Base-by-base conservation (phyloP, 208 protist species). In the Acanthamoeba royreba region DNA sequence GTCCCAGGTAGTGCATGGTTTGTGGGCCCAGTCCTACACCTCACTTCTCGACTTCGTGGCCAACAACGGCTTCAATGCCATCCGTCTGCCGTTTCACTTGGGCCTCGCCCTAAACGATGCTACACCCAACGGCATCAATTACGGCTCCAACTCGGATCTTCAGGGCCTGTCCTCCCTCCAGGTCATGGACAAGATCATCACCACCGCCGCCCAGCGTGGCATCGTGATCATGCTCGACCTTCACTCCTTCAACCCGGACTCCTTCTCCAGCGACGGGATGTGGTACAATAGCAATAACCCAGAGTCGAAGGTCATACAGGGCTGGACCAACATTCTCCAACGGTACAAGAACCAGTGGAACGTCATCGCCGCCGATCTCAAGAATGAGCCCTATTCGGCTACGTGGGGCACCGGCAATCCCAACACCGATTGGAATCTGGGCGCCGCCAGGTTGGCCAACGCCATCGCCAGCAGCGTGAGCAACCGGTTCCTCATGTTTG, bases 91-190 rank as follows among this genome's bases (percentile, higher is more conserved):
- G 49, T 95, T 96, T 42, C 81, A 81, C 22, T 58, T 94, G 15
- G 87, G 94, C 31, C 63, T 95, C 45, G 81, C 95, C 28, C 53
- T 95, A 15, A 93, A 94, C 22, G 90, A 96, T 77, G 86, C 66
- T 25, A 46, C 69, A 61, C 93, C 93, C 35, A 95, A 25, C 19
- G 33, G 40, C 93, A 47, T 94, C 86, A 81, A 92, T 87, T 61
- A 94, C 58, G 40, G 94, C 88, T 38, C 38, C 61, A 96, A 91
- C 58, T 53, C 93, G 63, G 38, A 85, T 45, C 45, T 88, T 81
- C 38, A 93, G 61, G 63, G 74, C 66, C 25, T 94, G 79, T 33
- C 15, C 40, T 94, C 77, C 11, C 3, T 94, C n/a, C 33, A 87
- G 58, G 47, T 89, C n/a, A 7, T 94, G 46, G 49, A 89, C 72